Base-by-base conservation (phyloP, 2,329 filamentous ascomycete species). In the Helminthosporium solani region DNA sequence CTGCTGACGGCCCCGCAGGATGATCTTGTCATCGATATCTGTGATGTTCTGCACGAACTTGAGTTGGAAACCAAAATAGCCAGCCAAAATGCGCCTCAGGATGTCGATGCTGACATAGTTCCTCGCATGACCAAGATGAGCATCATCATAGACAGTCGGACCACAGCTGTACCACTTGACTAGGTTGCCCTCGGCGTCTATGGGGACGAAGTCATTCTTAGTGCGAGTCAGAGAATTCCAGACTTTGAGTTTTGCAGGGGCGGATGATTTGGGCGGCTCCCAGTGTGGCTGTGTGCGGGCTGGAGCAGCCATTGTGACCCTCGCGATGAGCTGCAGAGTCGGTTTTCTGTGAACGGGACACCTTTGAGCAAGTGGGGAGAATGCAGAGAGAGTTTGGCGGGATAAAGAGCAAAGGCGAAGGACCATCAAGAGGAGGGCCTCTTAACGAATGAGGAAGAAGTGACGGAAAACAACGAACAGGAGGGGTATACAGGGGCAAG, bases 31-130 rank as follows among this genome's bases (percentile, higher is more conserved):
- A 30, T 72, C 68, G 3, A 73, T 66, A 50, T 72, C 90, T 21
- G 90, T 95, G 53, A 94, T 90, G 73, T 95, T 95, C 86, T 95
- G 94, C 55, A 95, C 88, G 73, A 95, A 95, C 49, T 85, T 83
- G 56, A 96, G 82, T 33, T 90, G 76, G 69, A 87, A 94, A 50
- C 83, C 82, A 68, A 95, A 95, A 72, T 94, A 92, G 68, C 92
- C 84, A 62, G 81, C 77, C 70, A 95, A 73, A 59, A 95, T 88
- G 60, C 90, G 84, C 50, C 90, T 82, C 3, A 95, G 84, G 54
- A 95, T 90, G 70, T 96, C 90, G 36, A 88, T 92, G 40, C 86
- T 88, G 53, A 95, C 88, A 80, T 95, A 95, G 74, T 95, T 95
- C 58, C 89, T 79, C 23, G 88, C 90, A 71, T 95, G 90, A 23